Evolutionary conservation across 768 basidiomycete genomes (phyloP).

Genomic region (Pleurotus djamor): DNA sequence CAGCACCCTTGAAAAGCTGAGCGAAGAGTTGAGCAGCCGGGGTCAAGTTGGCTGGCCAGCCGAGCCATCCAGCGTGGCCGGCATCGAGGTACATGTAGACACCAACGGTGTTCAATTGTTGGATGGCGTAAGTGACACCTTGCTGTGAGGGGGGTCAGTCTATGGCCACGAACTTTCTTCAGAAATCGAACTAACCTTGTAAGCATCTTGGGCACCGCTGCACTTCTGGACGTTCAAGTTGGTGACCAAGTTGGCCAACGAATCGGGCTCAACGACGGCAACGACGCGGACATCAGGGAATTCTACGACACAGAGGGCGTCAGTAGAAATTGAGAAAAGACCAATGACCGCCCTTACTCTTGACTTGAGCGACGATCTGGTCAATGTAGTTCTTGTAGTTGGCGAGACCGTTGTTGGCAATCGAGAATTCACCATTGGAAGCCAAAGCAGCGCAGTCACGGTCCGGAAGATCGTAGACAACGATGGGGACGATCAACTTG

Average conservation of each 20-base stretch:
- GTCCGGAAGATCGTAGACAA: constrained; percentile 61
- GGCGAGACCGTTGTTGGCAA: constrained; percentile 52
- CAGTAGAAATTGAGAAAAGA: background rate
- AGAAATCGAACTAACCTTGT: constrained; percentile 32
- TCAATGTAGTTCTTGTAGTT: constrained; percentile 64
- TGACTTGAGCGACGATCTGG: constrained; percentile 54
- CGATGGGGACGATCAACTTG: constrained; percentile 50
- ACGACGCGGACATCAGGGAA: constrained; percentile 62
- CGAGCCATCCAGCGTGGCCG: constrained; percentile 65
- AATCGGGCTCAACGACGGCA: constrained; percentile 67
- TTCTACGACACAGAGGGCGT: constrained; percentile 21
- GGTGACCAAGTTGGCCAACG: constrained; percentile 67
- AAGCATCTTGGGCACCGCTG: constrained; percentile 47
- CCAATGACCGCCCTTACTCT: constrained; percentile 28
- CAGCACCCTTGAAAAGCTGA: constrained; percentile 46
- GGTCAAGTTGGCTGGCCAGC: constrained; percentile 62
- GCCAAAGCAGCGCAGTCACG: constrained; percentile 66
- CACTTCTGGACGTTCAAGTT: constrained; percentile 62
- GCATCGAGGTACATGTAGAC: constrained; percentile 65
- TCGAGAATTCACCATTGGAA: constrained; percentile 65
- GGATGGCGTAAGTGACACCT: constrained; percentile 53
- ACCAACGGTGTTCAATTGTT: constrained; percentile 51
- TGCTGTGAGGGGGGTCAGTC: constrained; percentile 19
- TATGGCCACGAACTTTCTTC: too few relatives aligned
- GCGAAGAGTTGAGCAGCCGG: constrained; percentile 58